phyloP scores from a whole-genome alignment of 2,329 filamentous ascomycete species.

The Botrytis porri region DNA sequence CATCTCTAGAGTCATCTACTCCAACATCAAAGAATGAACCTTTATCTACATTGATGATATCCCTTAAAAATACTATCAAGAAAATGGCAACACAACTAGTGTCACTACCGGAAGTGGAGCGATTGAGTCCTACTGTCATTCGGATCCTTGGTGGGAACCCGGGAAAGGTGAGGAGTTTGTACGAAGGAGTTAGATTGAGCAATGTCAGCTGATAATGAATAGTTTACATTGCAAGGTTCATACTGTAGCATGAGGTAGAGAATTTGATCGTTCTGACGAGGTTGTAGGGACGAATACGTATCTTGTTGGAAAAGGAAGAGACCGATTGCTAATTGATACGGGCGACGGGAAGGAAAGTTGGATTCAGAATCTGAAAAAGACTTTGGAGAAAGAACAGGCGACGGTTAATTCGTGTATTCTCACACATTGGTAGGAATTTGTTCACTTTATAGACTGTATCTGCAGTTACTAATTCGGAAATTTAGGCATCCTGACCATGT shows the following conservation, averaged over 20 bases:
- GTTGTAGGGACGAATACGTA: constrained; percentile 91
- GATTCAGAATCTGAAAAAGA: constrained; percentile 61
- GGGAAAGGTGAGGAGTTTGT: constrained; percentile 59
- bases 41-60: constrained; percentile 1
- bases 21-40: neutral
- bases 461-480: neutral
- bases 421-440: constrained; percentile 68
- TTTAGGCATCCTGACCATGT: constrained; percentile 72
- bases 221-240: constrained; percentile 62
- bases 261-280: constrained; percentile 37
- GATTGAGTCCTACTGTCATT: constrained; percentile 73
- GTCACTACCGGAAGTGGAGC: constrained; percentile 66
- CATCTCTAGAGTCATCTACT: neutral
- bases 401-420: constrained; percentile 68
- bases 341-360: constrained; percentile 74
- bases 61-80: constrained; percentile 14
- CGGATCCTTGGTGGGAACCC: constrained; percentile 90
- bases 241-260: neutral
- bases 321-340: constrained; percentile 83
- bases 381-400: constrained; percentile 66
- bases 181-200: neutral
- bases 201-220: constrained; percentile 21
- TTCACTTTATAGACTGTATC: neutral
- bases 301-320: constrained; percentile 71
- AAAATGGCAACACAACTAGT: constrained; percentile 37